phyloP scores from a whole-genome alignment of 306 rosid species.

The Parietaria judaica region DNA sequence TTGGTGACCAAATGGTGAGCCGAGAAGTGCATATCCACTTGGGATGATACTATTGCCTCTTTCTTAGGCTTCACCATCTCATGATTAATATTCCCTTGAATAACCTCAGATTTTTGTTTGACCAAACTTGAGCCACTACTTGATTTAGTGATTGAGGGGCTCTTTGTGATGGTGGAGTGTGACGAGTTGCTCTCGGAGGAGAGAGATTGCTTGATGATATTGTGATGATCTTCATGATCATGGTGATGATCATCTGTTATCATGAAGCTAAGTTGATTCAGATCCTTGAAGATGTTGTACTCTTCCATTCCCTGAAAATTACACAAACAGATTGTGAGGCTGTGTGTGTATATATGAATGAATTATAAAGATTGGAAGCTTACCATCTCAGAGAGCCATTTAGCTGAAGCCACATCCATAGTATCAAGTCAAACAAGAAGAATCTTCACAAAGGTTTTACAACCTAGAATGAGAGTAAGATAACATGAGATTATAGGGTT shows the following conservation, averaged over 20 bases:
- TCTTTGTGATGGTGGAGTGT: slow-evolving; percentile 16
- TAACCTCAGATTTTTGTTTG: slow-evolving; percentile 17
- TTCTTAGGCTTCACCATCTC: slow-evolving; percentile 20
- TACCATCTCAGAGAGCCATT: slow-evolving; percentile 59
- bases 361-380: not conserved
- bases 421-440: too few relatives aligned
- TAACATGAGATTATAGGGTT: too few relatives aligned
- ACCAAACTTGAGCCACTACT: slow-evolving; percentile 29
- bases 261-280: slow-evolving; percentile 19
- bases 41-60: slow-evolving; percentile 18
- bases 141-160: slow-evolving; percentile 12
- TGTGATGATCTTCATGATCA: too few relatives aligned
- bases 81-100: not conserved
- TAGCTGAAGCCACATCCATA: slow-evolving; percentile 31
- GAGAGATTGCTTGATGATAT: slow-evolving; percentile 23
- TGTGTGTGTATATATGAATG: not conserved
- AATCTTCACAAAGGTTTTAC: too few relatives aligned
- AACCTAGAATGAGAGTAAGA: too few relatives aligned
- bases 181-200: slow-evolving; percentile 35
- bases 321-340: not conserved
- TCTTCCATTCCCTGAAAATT: slow-evolving; percentile 39
- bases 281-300: slow-evolving; percentile 19
- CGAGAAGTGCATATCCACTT: slow-evolving; percentile 20
- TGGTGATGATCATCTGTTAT: slow-evolving; percentile 19
- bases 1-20: slow-evolving; percentile 12